A percentile compares a stretch with the other conserved stretches of the same genome.
Conservation (phyloP, 805 yeast species). For the Lipomyces mesembrius region DNA sequence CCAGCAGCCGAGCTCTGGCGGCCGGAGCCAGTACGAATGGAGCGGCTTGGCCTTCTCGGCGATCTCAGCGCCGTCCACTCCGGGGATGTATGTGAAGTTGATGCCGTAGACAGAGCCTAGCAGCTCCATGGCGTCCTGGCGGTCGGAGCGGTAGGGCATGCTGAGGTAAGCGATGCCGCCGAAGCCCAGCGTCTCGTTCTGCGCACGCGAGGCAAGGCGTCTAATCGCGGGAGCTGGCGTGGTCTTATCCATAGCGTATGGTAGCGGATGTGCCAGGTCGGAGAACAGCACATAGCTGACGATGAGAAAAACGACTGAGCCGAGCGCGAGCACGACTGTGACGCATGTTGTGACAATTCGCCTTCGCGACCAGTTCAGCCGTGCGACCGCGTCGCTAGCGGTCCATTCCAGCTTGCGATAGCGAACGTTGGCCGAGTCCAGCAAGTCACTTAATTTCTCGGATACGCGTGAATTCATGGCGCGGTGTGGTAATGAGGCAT, state of each 20-base stretch:
- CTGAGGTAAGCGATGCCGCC: conserved; percentile 27
- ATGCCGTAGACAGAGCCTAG: conserved; percentile 19
- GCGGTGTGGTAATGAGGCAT: not conserved
- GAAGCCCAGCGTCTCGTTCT: conserved; percentile 27
- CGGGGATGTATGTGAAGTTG: conserved; percentile 20
- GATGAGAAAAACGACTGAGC: not conserved
- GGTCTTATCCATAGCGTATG: not conserved
- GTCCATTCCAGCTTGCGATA: conserved; percentile 5
- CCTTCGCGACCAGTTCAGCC: not conserved
- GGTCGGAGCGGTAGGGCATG: conserved; percentile 28
- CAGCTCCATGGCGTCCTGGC: conserved; percentile 29
- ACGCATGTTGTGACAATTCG: not conserved
- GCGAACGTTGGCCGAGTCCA: not conserved
- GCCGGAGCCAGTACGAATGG: conserved; percentile 8
- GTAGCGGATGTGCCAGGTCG: not conserved
- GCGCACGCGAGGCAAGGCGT: conserved; percentile 11
- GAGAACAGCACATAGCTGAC: not conserved
- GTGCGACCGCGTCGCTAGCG: not conserved
- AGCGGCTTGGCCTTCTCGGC: conserved; percentile 24
- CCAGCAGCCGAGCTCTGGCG: conserved; percentile 31
- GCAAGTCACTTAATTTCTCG: conserved; percentile 1
- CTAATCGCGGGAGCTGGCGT: not conserved
- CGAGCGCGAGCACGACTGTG: conserved; percentile 1
- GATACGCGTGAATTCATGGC: not conserved
- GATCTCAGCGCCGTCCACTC: conserved; percentile 20